phyloP scores from a whole-genome alignment of 805 yeast species.

The Scheffersomyces coipomensis region DNA sequence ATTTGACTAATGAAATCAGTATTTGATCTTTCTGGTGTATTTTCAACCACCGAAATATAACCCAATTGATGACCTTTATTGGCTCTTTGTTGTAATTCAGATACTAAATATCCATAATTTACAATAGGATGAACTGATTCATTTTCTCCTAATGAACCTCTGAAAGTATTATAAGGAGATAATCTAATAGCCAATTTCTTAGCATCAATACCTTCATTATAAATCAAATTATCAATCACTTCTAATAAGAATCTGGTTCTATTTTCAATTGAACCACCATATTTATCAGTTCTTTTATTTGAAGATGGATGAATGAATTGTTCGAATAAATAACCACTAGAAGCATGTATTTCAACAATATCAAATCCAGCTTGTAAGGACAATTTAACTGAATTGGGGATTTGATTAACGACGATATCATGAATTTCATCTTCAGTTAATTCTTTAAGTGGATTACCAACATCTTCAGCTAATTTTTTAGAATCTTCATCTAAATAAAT shows the following conservation, averaged over 20 bases:
- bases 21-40: conserved; percentile 14
- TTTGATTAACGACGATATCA: conserved; percentile 15
- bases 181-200: conserved; percentile 29
- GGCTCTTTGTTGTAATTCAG: conserved; percentile 31
- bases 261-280: conserved; percentile 38
- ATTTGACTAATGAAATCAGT: conserved; percentile 17
- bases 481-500: conserved; percentile 14
- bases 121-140: conserved; percentile 15
- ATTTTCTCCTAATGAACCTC: conserved; percentile 26
- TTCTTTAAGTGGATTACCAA: conserved; percentile 16
- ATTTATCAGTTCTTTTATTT: conserved; percentile 32
- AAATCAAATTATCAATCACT: conserved; percentile 32
- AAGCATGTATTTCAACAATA: conserved; percentile 39
- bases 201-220: conserved; percentile 28
- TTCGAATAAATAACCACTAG: conserved; percentile 40
- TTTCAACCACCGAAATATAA: conserved; percentile 34
- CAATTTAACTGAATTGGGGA: conserved; percentile 24
- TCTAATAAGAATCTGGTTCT: conserved; percentile 34
- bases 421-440: conserved; percentile 22
- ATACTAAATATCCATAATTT: conserved; percentile 23
- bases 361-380: conserved; percentile 37
- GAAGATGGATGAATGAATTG: conserved; percentile 32
- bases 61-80: conserved; percentile 27
- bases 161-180: conserved; percentile 33
- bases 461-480: conserved; percentile 11